A percentile compares a stretch with the other conserved stretches of the same genome.
These are phyloP conservation scores for Arthrobotrys sphaeroides DNA, from an alignment of 2,329 filamentous ascomycete species.

Conservation along the genomic window DNA sequence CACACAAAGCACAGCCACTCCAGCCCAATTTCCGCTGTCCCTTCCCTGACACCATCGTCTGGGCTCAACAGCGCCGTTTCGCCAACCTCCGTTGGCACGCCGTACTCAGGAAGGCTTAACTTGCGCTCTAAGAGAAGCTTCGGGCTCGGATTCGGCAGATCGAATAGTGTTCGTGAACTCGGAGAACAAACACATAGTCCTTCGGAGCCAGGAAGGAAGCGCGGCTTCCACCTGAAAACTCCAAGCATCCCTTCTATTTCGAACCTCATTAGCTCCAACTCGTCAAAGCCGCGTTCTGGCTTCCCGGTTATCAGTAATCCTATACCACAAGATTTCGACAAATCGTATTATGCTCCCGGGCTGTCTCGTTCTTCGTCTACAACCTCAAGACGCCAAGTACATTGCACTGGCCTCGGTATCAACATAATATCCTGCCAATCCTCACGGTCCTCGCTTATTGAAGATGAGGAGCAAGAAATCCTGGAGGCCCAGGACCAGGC, in stretches of 20 bases:
- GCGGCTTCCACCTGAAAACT: constrained; percentile 38
- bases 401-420: constrained; percentile 21
- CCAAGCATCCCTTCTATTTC: constrained; percentile 37
- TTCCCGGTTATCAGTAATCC: constrained; percentile 38
- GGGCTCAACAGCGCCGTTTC: constrained; percentile 34
- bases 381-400: background rate
- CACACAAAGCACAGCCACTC: constrained; percentile 4
- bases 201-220: constrained; percentile 11
- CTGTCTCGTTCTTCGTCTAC: constrained; percentile 20
- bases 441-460: constrained; percentile 29
- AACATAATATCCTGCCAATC: constrained; percentile 19
- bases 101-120: constrained; percentile 26
- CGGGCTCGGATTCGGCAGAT: constrained; percentile 33
- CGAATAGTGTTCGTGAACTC: constrained; percentile 35
- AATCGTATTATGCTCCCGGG: background rate
- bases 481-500: constrained; percentile 34
- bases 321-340: constrained; percentile 32
- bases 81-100: constrained; percentile 20
- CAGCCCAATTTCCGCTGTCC: constrained; percentile 24
- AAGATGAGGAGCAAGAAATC: constrained; percentile 40
- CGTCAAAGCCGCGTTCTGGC: constrained; percentile 22
- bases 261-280: constrained; percentile 18
- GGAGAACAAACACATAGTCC: constrained; percentile 12
- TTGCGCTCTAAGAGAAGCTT: constrained; percentile 40
- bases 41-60: constrained; percentile 36